Evolutionary conservation across 192 early-diverging fungal genomes (phyloP).

Genomic region (Gryganskiella cystojenkinii): DNA sequence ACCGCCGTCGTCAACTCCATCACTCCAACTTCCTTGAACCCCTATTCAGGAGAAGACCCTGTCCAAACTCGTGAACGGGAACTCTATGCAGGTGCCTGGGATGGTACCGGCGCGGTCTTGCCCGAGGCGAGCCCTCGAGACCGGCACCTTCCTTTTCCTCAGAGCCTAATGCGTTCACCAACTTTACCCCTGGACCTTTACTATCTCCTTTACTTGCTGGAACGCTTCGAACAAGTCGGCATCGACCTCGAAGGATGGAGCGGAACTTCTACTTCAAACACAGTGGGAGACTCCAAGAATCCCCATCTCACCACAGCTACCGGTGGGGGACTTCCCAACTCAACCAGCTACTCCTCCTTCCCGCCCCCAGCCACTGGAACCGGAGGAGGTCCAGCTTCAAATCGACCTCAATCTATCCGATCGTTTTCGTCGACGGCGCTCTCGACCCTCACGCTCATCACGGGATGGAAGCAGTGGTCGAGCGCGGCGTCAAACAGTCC

Average conservation of each 20-base stretch:
- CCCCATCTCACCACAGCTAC: conserved; percentile 16
- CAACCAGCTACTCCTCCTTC: conserved; percentile 13
- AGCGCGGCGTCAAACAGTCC: conserved; percentile 29
- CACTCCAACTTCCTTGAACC: conserved; percentile 8
- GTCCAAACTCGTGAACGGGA: conserved; percentile 4
- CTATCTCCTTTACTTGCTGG: conserved; percentile 51
- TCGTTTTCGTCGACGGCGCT: conserved; percentile 56
- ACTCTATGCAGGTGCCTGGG: conserved; percentile 24
- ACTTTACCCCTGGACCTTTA: conserved; percentile 48
- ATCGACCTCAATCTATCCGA: conserved; percentile 43
- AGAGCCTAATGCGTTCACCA: conserved; percentile 32
- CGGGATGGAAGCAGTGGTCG: conserved; percentile 59
- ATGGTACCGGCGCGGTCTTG: conserved; percentile 23
- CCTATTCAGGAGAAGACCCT: not conserved
- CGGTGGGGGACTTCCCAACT: not conserved
- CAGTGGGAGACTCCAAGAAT: conserved; percentile 30
- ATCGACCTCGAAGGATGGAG: conserved; percentile 48
- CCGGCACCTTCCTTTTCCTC: conserved; percentile 18
- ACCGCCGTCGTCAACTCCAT: conserved; percentile 29
- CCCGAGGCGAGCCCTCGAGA: conserved; percentile 25
- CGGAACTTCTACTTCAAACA: conserved; percentile 9
- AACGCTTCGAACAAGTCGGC: conserved; percentile 44
- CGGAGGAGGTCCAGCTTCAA: not conserved
- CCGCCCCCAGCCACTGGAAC: conserved; percentile 3
- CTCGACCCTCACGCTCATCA: conserved; percentile 53